phyloP scores from a whole-genome alignment of 257 asterid species.

The Nicotiana obtusifolia region DNA sequence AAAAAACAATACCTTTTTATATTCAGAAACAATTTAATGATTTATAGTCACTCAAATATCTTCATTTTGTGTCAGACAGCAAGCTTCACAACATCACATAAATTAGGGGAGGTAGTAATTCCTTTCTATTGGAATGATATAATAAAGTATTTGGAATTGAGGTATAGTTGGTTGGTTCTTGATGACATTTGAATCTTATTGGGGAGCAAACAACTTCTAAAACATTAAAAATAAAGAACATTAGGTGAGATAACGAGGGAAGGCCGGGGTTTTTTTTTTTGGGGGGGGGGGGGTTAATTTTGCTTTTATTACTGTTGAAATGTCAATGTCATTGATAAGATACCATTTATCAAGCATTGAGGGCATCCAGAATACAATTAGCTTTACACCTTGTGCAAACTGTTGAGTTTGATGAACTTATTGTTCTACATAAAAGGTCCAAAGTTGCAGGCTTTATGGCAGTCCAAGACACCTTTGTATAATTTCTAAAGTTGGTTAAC shows the following conservation, averaged over 20 bases:
- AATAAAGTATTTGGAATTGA: background rate
- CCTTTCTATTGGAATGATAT: background rate
- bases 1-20: no score
- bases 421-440: background rate
- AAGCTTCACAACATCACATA: no score
- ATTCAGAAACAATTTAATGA: no score
- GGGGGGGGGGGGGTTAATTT: background rate
- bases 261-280: background rate
- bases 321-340: background rate
- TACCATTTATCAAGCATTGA: background rate
- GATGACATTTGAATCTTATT: background rate
- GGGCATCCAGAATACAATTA: background rate
- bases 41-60: no score
- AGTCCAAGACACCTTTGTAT: background rate
- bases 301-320: background rate
- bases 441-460: background rate
- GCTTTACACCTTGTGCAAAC: background rate
- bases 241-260: background rate
- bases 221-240: background rate
- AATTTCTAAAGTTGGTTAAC: background rate
- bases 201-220: background rate
- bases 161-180: background rate
- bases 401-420: background rate
- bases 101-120: background rate
- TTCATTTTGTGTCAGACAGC: no score